Conservation (phyloP, 75 land plant species). For the Selaginella moellendorffii region DNA sequence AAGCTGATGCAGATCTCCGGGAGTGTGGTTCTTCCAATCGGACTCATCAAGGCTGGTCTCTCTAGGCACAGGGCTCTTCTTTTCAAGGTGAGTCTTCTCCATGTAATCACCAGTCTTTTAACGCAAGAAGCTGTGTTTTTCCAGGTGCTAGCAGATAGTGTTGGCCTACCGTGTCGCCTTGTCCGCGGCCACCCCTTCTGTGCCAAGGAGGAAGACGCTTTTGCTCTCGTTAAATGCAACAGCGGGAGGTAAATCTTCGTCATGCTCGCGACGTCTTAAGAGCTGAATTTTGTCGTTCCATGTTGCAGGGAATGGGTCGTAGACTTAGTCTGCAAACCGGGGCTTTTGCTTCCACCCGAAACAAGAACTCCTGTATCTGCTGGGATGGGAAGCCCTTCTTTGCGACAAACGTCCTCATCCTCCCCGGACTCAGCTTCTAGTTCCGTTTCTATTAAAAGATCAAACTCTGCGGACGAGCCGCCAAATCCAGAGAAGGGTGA, state of each 20-base stretch:
- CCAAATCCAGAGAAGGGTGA: background rate
- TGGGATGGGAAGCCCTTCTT: background rate
- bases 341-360: conserved; percentile 19
- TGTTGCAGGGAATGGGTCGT: conserved; percentile 26
- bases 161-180: conserved; percentile 73
- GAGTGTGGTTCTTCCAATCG: conserved; percentile 83
- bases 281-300: background rate
- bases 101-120: background rate
- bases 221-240: conserved; percentile 58
- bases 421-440: background rate
- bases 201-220: conserved; percentile 70
- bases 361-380: background rate
- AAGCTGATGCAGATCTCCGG: conserved; percentile 36
- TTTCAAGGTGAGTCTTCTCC: conserved; percentile 74
- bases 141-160: conserved; percentile 87
- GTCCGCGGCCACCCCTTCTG: conserved; percentile 71
- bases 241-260: conserved; percentile 55
- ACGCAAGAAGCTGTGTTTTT: background rate
- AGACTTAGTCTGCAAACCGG: conserved; percentile 20
- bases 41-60: conserved; percentile 58
- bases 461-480: background rate
- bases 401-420: background rate
- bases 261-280: background rate
- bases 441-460: background rate
- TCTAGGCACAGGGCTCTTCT: conserved; percentile 87